A percentile compares a stretch with the other conserved stretches of the same genome.
Evolutionary conservation across 2,329 filamentous ascomycete genomes (phyloP).

Genomic region (Fusarium sp.): DNA sequence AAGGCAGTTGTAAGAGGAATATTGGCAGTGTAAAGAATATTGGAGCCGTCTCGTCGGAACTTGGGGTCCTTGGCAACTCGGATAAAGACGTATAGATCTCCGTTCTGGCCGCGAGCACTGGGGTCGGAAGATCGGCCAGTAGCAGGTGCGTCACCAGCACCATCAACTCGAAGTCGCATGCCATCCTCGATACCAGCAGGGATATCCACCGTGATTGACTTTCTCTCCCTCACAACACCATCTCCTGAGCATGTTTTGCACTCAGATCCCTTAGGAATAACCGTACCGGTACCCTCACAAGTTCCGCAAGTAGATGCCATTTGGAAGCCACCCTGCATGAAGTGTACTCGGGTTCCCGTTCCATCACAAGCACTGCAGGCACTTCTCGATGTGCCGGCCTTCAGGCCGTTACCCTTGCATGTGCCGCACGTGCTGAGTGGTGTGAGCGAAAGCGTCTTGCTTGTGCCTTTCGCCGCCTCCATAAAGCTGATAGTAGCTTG

Average conservation of each 20-base stretch:
- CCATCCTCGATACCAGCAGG: slow-evolving; percentile 96
- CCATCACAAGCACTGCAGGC: slow-evolving; percentile 86
- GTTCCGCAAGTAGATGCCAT: slow-evolving; percentile 89
- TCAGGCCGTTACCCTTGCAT: slow-evolving; percentile 86
- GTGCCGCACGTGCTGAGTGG: slow-evolving; percentile 85
- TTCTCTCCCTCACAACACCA: slow-evolving; percentile 84
- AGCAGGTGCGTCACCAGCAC: slow-evolving; percentile 87
- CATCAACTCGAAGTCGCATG: slow-evolving; percentile 87
- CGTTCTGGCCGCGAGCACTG: slow-evolving; percentile 74
- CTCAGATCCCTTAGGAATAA: slow-evolving; percentile 82
- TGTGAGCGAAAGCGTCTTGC: slow-evolving; percentile 87
- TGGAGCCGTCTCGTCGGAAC: slow-evolving; percentile 87
- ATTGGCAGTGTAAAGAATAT: slow-evolving; percentile 91
- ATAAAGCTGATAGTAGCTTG: slow-evolving; percentile 94
- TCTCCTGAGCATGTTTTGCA: slow-evolving; percentile 84
- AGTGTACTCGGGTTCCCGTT: slow-evolving; percentile 86
- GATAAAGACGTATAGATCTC: slow-evolving; percentile 92
- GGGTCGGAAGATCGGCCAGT: slow-evolving; percentile 76
- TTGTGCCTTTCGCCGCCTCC: slow-evolving; percentile 92
- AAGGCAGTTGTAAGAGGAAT: slow-evolving; percentile 94
- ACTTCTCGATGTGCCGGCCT: slow-evolving; percentile 78
- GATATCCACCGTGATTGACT: slow-evolving; percentile 89
- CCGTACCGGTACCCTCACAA: slow-evolving; percentile 82
- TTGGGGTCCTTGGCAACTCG: slow-evolving; percentile 89
- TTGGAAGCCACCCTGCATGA: slow-evolving; percentile 93